Evolutionary conservation across 805 yeast species (phyloP), one percentile per base, ranked within the genome.

Genomic region (Maudiozyma barnettii): DNA sequence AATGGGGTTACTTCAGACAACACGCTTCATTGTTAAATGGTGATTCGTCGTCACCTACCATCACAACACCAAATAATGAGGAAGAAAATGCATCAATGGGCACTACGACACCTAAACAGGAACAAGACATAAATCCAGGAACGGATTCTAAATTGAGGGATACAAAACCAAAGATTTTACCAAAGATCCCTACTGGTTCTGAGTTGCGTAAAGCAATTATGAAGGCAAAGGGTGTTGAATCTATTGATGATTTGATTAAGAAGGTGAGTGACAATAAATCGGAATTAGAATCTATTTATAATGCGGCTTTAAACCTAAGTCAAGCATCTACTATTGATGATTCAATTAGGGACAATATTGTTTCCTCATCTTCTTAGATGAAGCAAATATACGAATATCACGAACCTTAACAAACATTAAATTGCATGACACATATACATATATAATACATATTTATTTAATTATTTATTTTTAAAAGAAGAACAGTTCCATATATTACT

Each of bases 1-100:
- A 84, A 66, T 80, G 88, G 81, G 95, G 95, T 18, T 78, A 80
- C 58, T 85, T 79, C 57, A 81, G 87, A 53, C 84, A 81, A 60
- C 86, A 79, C 58, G 78, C 82, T 23, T 40, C 48, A 12, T 13
- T 21, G n/a, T 26, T 30, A 22, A 39, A 21, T 18, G 41, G 14
- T 21, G 41, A 39, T n/a, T 23, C 9, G 16, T 37, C 40, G 4
- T 19, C 40, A n/a, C 23, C 40, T 2, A 19, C 14, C 18, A 14
- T 21, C 9, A 21, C 23, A 8, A 37, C 38, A 35, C 38, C 38
- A 5, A 18, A n/a, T 18, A n/a, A 35, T 35, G 38, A 35, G 8
- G 30, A 26, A 12, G 30, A 26, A 26, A 26, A 26, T 26, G 8
- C 30, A 9, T 26, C 30, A 26, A 26, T 26, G 30, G 30, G 30